A percentile compares a stretch with the other conserved stretches of the same genome.
phyloP scores from a whole-genome alignment of 805 yeast species.

The Crinitomyces ghanaensis region DNA sequence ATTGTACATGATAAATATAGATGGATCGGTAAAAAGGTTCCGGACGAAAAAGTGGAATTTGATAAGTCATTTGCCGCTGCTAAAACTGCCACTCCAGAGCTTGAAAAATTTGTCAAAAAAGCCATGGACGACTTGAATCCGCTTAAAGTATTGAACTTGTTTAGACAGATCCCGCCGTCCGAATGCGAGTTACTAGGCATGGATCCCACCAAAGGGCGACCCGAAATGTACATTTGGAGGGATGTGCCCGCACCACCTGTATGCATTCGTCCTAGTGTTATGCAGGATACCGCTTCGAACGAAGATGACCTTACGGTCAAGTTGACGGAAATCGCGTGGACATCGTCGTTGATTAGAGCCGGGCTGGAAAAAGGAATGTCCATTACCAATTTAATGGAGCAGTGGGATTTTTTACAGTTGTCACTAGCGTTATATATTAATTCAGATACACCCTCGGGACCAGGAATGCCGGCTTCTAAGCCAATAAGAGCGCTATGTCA shows the following conservation, averaged over 20 bases:
- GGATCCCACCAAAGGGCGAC: slow-evolving; percentile 80
- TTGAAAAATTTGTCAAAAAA: slow-evolving; percentile 75
- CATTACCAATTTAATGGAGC: slow-evolving; percentile 90
- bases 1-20: slow-evolving; percentile 93
- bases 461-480: slow-evolving; percentile 37
- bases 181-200: slow-evolving; percentile 92
- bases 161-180: slow-evolving; percentile 71
- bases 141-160: slow-evolving; percentile 71
- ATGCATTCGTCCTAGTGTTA: slow-evolving; percentile 95
- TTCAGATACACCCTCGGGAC: slow-evolving; percentile 74
- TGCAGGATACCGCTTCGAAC: slow-evolving; percentile 84
- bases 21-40: slow-evolving; percentile 84
- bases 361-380: slow-evolving; percentile 94
- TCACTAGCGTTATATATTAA: slow-evolving; percentile 96
- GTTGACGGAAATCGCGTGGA: slow-evolving; percentile 93
- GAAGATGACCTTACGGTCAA: slow-evolving; percentile 97
- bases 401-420: slow-evolving; percentile 94
- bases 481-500: slow-evolving; percentile 95
- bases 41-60: slow-evolving; percentile 78
- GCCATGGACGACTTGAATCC: slow-evolving; percentile 94
- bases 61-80: slow-evolving; percentile 76
- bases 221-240: slow-evolving; percentile 94
- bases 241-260: slow-evolving; percentile 98
- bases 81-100: slow-evolving; percentile 66
- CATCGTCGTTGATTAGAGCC: slow-evolving; percentile 84